Base-by-base conservation (phyloP, 768 basidiomycete species). In the Scleroderma bovista region DNA sequence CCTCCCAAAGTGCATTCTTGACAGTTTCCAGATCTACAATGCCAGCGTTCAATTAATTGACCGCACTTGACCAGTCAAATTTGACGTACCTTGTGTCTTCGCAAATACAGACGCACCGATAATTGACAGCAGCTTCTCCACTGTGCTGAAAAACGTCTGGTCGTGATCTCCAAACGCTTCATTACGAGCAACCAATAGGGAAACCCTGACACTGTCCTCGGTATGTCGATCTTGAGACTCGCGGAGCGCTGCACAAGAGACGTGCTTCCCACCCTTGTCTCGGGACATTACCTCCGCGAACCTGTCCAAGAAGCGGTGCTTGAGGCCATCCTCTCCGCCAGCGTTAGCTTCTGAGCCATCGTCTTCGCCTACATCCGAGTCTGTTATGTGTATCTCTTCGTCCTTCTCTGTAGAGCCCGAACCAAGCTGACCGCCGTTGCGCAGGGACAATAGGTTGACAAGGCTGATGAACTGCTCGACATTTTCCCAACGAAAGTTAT, bases 321-420 rank as follows among this genome's bases (percentile, higher is more conserved):
- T 46, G 45, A 46, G 45, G 9, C 34, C 44, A 22, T 46, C 44
- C 23, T 46, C 45, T 13, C 34, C 19, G 19, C 34, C 20, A 23
- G 19, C 45, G 20, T 23, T 26, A 26, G 15, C 15, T 12, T 40
- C n/a, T 39, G 45, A 46, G 22, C 32, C 31, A 36, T 24, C 12
- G 32, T 36, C 60, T 22, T n/a, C n/a, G n/a, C 38, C 68, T 4
- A 57, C 67, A 55, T 45, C 44, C 3, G 17, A 29, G 9, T 29
- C 26, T 29, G 26, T 9, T 29, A 5, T 9, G 26, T 29, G n/a
- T n/a, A 10, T 20, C n/a, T 32, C 31, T 9, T 33, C 44, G 12
- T 45, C 31, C 11, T 32, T 31, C 24, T 26, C 26, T 10, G 12
- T 33, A n/a, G 22, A 24, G 13, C 33, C n/a, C 24, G 34, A 23